Base-by-base conservation (phyloP, 2,329 filamentous ascomycete species). In the Alternaria sp. region DNA sequence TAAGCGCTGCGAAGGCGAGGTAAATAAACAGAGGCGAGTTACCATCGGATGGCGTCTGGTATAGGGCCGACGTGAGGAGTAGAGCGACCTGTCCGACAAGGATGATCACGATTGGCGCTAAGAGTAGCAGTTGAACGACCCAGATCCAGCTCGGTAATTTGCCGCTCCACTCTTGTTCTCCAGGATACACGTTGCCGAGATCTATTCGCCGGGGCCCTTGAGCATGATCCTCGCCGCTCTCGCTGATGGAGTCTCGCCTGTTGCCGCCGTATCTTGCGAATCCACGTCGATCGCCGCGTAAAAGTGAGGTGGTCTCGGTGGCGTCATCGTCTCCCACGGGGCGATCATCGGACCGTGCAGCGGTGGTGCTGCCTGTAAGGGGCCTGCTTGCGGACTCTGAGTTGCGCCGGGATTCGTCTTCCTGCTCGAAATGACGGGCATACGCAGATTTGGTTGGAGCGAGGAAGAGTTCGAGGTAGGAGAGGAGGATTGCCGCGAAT, bases 101-200 rank as follows among this genome's bases (percentile, higher is more conserved):
- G 63, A 96, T 90, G 49, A 97, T 83, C 51, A 90, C 88, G 56
- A 97, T 87, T 0, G 94, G 93, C 0, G 88, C 91, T 10, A 96
- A 82, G 15, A 97, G 76, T 4, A 98, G 82, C 68, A 97, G 90
- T 74, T 99, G 94, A 17, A 97, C 71, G 45, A 96, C 80, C 96
- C 96, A 99, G 17, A 91, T 89, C 91, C 91, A 97, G 47, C 86
- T 88, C 1, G 93, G 93, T 57, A 98, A 82, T 40, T 86, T 86
- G 5, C 87, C 87, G 55, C 93, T 97, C 96, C 96, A 99, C 13
- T 86, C 82, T 79, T 98, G 96, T 76, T 98, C 96, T 57, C 88
- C 83, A 12, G 87, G 87, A 74, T 90, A 93, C 13, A 73, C 64
- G 43, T 69, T 64, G 30, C 74, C 75, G 32, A 77, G 64, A 54